Evolutionary conservation across 768 basidiomycete species (phyloP).

Genomic region (Coprinopsis sp.): DNA sequence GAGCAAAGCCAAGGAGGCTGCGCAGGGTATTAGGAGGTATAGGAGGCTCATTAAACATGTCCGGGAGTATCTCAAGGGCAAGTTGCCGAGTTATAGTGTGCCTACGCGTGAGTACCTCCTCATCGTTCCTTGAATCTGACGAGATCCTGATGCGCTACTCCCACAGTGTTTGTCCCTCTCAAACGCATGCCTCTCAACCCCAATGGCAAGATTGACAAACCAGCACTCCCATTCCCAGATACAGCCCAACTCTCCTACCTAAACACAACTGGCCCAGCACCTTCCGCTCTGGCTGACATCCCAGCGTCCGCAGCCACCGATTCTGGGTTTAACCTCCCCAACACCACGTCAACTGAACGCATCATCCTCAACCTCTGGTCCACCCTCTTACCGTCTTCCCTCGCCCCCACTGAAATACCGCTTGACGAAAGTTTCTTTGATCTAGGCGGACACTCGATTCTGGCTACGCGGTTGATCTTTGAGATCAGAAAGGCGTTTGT

Average conservation of each 20-base stretch:
- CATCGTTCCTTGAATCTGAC: slow-evolving; percentile 3
- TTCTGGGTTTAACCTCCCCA: no score
- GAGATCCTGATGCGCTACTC: background rate
- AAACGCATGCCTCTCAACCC: slow-evolving; percentile 96
- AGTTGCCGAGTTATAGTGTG: slow-evolving; percentile 90
- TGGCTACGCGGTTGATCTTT: slow-evolving; percentile 95
- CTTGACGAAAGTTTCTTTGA: slow-evolving; percentile 97
- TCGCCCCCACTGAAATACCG: slow-evolving; percentile 71
- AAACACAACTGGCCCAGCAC: slow-evolving; percentile 68
- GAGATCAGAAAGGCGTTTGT: slow-evolving; percentile 92
- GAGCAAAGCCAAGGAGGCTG: slow-evolving; percentile 55
- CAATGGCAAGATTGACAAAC: slow-evolving; percentile 99
- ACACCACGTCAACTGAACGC: no score
- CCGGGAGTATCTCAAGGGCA: slow-evolving; percentile 93
- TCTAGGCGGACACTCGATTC: slow-evolving; percentile 95
- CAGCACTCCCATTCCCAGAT: slow-evolving; percentile 96
- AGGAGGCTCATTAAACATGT: slow-evolving; percentile 88
- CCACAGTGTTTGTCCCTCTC: slow-evolving; percentile 86
- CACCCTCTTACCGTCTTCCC: slow-evolving; percentile 58
- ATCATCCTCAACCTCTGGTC: no score
- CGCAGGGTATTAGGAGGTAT: slow-evolving; percentile 80
- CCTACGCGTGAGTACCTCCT: slow-evolving; percentile 65
- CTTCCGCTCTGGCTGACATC: slow-evolving; percentile 61
- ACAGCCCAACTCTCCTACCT: slow-evolving; percentile 64
- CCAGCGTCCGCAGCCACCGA: no score